Evolutionary conservation across 2,329 filamentous ascomycete genomes (phyloP), one percentile per base, ranked within the genome.

Genomic region (Fusarium phyllophilum): DNA sequence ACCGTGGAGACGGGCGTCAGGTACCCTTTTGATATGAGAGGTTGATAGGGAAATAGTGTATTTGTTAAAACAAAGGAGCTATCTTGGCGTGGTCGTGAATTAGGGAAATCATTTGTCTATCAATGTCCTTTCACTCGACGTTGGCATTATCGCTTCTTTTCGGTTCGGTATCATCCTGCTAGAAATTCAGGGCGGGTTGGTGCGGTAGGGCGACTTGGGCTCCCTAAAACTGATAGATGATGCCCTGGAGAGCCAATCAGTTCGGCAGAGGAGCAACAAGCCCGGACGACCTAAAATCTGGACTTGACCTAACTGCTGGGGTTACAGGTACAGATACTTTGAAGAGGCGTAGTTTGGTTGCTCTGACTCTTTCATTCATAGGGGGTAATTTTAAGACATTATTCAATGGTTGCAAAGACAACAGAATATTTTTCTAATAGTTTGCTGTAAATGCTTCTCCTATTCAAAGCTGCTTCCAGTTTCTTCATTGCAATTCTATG

Each of bases 1-100:
- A 74, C 26, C 67, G 63, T 74, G 72, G 72, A 72, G 72, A 62
- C 59, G 41, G 22, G 58, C 24, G 48, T 51, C 57, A 72, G 71
- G 66, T 48, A 69, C 66, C 34, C 39, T 33, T 24, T 57, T 13
- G 34, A 57, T 65, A 44, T 56, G 18, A 68, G 26, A 68, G 66
- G 56, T 63, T 41, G 33, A 41, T 24, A 15, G 20, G 17, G 17
- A 6, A 36, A 29, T 55, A 48, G 55, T 44, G 34, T 15, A 18
- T 33, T 24, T 36, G 33, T 63, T 29, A 34, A 24, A 39, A 48
- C 22, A 45, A 34, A 56, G 41, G 22, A 36, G 20, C 24, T 22
- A 14, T 39, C 34, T 44, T 55, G 44, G 34, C 34, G 26, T n/a
- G 31, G 29, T 33, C 8, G 26, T 63, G 20, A 51, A 51, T 49